Evolutionary conservation across 2,329 filamentous ascomycete species (phyloP), one percentile per base, ranked within the genome.

Genomic region (Trichoderma sp.): DNA sequence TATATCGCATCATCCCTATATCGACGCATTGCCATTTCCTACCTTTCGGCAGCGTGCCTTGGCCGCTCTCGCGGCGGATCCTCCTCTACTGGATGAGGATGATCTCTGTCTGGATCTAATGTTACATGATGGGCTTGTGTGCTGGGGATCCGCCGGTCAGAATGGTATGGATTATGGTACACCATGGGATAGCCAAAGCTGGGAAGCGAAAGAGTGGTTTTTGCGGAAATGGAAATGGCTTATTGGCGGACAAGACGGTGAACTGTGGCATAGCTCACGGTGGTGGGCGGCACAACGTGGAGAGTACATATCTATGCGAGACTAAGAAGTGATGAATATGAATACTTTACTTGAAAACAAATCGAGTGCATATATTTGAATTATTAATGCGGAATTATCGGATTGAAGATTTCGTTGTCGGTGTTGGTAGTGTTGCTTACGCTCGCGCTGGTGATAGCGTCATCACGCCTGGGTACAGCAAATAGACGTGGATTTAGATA

Each of bases 181-280:
- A 9, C 65, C 65, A 1, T 68, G 65, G 65, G 41, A 68, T 56
- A 56, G 65, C 21, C 65, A 68, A 6, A 68, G 65, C 65, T 68
- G 65, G 65, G 65, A 68, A 68, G 65, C 45, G 1, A 68, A 68
- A 68, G 65, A 68, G 27, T 68, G 65, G 65, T 68, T 68, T 35
- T 31, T 68, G 16, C 27, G 38, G n/a, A 68, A 68, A 29, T 68
- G 65, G 65, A 68, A 56, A 4, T 68, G 65, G 65, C 65, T 68
- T 45, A 18, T 68, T 35, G 65, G 65, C 1, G 65, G 65, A 29
- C 29, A 56, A 35, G 65, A 68, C 12, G 29, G 65, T 24, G 65
- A 68, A 24, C 65, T 68, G 29, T 68, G 45, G 45, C 65, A 68
- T 33, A 68, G 65, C 65, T 68, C 65, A 4, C 45, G 65, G 65